Percentiles rank a stretch among this genome's conserved stretches.
Evolutionary conservation across 208 protist genomes (phyloP).

Genomic region (Leishmania turanica): DNA sequence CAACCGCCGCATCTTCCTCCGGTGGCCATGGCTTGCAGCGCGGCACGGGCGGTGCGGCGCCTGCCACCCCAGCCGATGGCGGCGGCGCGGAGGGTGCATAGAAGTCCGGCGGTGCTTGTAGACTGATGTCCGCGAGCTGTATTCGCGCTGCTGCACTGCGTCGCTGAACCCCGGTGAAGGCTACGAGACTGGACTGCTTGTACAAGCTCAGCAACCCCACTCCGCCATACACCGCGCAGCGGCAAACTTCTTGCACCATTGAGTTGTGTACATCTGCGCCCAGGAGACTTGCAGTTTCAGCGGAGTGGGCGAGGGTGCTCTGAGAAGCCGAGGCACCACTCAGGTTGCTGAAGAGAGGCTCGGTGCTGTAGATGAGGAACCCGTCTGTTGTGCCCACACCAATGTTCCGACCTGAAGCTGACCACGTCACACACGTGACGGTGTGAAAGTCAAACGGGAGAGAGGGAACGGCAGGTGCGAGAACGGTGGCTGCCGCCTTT

Average conservation of each 20-base stretch:
- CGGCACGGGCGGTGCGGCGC: not conserved
- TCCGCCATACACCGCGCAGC: constrained; percentile 59
- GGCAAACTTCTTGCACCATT: constrained; percentile 44
- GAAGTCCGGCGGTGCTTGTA: constrained; percentile 3
- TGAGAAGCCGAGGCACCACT: constrained; percentile 4
- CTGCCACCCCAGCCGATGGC: not conserved
- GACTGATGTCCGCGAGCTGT: constrained; percentile 36
- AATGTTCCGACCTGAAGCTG: constrained; percentile 55
- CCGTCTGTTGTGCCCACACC: constrained; percentile 61
- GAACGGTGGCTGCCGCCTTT: not conserved
- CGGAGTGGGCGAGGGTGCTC: not conserved
- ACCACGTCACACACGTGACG: constrained; percentile 74
- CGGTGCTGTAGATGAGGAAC: constrained; percentile 75
- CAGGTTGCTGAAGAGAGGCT: constrained; percentile 26
- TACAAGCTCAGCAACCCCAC: constrained; percentile 55
- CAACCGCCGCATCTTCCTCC: constrained; percentile 21
- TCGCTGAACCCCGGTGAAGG: constrained; percentile 39
- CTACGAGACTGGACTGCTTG: constrained; percentile 65
- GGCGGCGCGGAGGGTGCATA: constrained; percentile 13
- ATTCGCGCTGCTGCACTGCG: constrained; percentile 30
- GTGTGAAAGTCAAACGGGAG: constrained; percentile 34
- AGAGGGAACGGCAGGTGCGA: not conserved
- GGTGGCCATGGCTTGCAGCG: constrained; percentile 20
- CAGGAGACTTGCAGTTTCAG: not conserved
- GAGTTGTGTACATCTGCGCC: not conserved